Conservation (phyloP, 1,139 yeast species). For the Suhomyces yuchorum region DNA sequence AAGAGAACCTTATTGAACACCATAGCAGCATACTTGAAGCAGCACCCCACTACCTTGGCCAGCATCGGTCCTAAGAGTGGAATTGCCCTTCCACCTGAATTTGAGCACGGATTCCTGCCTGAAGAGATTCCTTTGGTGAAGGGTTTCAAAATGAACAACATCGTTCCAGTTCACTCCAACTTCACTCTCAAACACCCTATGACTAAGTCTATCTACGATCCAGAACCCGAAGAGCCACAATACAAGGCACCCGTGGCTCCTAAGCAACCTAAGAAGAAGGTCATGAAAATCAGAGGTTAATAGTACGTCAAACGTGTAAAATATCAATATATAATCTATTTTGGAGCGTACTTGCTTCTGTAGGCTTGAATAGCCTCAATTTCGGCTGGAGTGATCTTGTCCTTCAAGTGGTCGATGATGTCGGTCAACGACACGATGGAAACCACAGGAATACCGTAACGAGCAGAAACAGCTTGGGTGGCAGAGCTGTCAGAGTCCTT, state of each 20-base stretch:
- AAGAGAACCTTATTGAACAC: slow-evolving; percentile 69
- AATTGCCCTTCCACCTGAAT: slow-evolving; percentile 66
- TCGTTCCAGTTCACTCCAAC: slow-evolving; percentile 83
- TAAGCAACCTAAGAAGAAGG: slow-evolving; percentile 54
- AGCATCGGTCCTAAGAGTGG: slow-evolving; percentile 54
- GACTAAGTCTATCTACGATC: slow-evolving; percentile 70
- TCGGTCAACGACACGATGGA: slow-evolving; percentile 78
- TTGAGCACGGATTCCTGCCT: slow-evolving; percentile 52
- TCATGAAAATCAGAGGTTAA: slow-evolving; percentile 50
- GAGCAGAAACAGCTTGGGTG: slow-evolving; percentile 73
- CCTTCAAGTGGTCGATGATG: slow-evolving; percentile 63
- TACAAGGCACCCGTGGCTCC: slow-evolving; percentile 39
- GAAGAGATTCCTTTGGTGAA: slow-evolving; percentile 73
- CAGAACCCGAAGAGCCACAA: slow-evolving; percentile 37
- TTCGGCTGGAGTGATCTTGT: slow-evolving; percentile 56
- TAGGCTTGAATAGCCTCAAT: slow-evolving; percentile 59
- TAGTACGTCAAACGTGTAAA: neutral
- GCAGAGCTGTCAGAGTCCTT: slow-evolving; percentile 70
- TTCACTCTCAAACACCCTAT: slow-evolving; percentile 83
- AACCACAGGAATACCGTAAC: slow-evolving; percentile 77
- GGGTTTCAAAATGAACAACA: slow-evolving; percentile 82
- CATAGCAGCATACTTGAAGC: slow-evolving; percentile 62
- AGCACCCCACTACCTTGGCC: slow-evolving; percentile 71
- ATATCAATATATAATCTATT: slow-evolving; percentile 1
- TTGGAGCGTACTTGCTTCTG: slow-evolving; percentile 54